phyloP scores from a whole-genome alignment of 768 basidiomycete species.

The Glaciozyma antarctica region DNA sequence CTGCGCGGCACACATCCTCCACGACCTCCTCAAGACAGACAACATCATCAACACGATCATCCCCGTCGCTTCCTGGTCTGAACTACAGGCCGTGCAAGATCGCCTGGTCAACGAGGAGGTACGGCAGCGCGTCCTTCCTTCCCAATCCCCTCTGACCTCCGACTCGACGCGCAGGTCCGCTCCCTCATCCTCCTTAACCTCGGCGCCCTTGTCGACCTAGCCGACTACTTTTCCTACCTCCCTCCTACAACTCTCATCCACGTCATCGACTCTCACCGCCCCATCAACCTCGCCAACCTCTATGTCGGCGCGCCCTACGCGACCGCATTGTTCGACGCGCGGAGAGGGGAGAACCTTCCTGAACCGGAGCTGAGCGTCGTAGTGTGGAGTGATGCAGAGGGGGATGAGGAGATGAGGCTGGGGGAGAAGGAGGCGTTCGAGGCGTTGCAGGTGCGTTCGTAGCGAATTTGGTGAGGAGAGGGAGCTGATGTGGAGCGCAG shows the following conservation, averaged over 20 bases:
- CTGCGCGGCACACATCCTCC: conserved; percentile 48
- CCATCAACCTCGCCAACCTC: conserved; percentile 75
- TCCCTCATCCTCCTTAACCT: conserved; percentile 87
- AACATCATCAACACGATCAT: conserved; percentile 40
- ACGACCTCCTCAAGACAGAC: conserved; percentile 17
- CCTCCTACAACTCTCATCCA: conserved; percentile 59
- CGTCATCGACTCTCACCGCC: conserved; percentile 87
- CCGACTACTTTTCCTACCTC: conserved; percentile 52
- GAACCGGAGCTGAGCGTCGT: conserved; percentile 54
- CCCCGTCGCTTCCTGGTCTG: conserved; percentile 75
- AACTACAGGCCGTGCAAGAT: conserved; percentile 57
- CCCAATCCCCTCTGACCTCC: not conserved
- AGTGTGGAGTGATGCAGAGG: conserved; percentile 87
- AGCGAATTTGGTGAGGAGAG: not conserved
- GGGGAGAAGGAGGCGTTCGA: conserved; percentile 77
- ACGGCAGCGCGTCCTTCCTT: not conserved
- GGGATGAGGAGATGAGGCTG: conserved; percentile 51
- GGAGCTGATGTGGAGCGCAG: conserved; percentile 41
- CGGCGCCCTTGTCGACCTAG: conserved; percentile 76
- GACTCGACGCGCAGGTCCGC: conserved; percentile 52
- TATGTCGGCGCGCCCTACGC: conserved; percentile 46
- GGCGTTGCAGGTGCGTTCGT: conserved; percentile 56
- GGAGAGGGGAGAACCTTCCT: conserved; percentile 20
- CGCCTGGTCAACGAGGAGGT: conserved; percentile 55
- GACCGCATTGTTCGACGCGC: conserved; percentile 27